A percentile compares a stretch with the other conserved stretches of the same genome.
Evolutionary conservation across 164 flowering plant species (phyloP).

Genomic region (Paratinospora sagittata): DNA sequence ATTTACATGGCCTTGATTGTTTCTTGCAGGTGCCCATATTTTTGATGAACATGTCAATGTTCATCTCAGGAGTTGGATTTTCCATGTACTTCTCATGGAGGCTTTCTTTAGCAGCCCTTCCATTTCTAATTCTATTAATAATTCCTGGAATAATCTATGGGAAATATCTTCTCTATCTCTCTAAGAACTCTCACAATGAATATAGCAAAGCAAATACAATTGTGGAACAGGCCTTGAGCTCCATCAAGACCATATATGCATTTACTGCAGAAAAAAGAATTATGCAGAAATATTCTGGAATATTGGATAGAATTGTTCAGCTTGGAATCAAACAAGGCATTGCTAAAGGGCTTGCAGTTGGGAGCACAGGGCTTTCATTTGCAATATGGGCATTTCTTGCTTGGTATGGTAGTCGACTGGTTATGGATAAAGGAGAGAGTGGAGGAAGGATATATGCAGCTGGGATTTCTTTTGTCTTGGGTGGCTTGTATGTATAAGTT

Average conservation of each 20-base stretch:
- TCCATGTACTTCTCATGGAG: constrained; percentile 86
- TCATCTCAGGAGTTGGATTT: constrained; percentile 73
- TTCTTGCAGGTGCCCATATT: constrained; percentile 61
- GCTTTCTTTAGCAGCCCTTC: constrained; percentile 59
- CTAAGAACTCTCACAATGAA: constrained; percentile 49
- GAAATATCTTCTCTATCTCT: constrained; percentile 55
- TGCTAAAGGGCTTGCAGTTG: constrained; percentile 87
- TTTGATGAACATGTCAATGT: constrained; percentile 64
- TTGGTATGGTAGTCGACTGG: constrained; percentile 83
- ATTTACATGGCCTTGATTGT: background rate
- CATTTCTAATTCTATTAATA: constrained; percentile 53
- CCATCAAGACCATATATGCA: constrained; percentile 69
- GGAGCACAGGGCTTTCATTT: constrained; percentile 78
- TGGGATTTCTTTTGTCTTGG: constrained; percentile 61
- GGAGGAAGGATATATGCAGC: constrained; percentile 85
- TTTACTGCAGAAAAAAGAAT: constrained; percentile 69
- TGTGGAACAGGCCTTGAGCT: constrained; percentile 72
- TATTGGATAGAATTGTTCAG: constrained; percentile 45
- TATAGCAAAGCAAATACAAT: constrained; percentile 68
- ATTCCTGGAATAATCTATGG: constrained; percentile 83
- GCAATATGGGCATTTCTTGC: constrained; percentile 87
- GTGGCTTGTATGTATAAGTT: constrained; percentile 64
- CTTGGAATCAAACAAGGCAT: constrained; percentile 77
- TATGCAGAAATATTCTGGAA: constrained; percentile 39
- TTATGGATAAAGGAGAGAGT: constrained; percentile 77